Base-by-base conservation (phyloP, 2,329 filamentous ascomycete species). In the Drechslerella coelobrocha region DNA sequence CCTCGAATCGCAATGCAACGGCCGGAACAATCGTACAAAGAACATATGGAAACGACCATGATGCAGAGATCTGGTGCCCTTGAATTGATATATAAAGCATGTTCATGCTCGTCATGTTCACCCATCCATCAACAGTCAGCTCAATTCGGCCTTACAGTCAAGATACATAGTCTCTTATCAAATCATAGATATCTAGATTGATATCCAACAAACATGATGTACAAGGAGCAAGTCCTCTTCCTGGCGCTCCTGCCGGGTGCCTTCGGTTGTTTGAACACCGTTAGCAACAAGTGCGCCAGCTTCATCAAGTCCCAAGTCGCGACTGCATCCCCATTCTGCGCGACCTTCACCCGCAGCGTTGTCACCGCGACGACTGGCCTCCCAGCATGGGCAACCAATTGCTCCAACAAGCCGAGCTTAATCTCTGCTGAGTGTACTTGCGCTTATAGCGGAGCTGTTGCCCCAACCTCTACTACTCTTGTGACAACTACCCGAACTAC, bases 341-440 rank as follows among this genome's bases (percentile, higher is more conserved):
- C 76, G 12, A 78, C 78, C 4, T 78, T 78, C 66, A 78, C 78
- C 8, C 72, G 74, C 65, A 73, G 66, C 50, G 72, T 43, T 2
- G 63, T 73, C 8, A 74, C 63, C 3, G 61, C 65, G 4, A 65
- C 68, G 12, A 72, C 57, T 24, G 72, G 48, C 26, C 7, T 72
- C 68, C 23, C 79, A 80, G 51, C 84, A 82, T 78, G 82, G 83
- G 61, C 78, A 83, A 23, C 82, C 82, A 23, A 81, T 23, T 69
- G 65, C 27, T 69, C 65, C 5, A 62, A 69, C 57, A 69, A 69
- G 37, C 57, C 65, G 1, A 69, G 57, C 47, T 45, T 57, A 45
- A 61, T 69, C 26, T 69, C 65, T n/a, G 65, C 65, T 23, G 65
- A 69, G 17, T 69, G 65, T 12, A 62, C 56, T 39, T 69, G 65